Evolutionary conservation across 768 basidiomycete genomes (phyloP), one percentile per base, ranked within the genome.

Genomic region (Solioccasus polychromus): DNA sequence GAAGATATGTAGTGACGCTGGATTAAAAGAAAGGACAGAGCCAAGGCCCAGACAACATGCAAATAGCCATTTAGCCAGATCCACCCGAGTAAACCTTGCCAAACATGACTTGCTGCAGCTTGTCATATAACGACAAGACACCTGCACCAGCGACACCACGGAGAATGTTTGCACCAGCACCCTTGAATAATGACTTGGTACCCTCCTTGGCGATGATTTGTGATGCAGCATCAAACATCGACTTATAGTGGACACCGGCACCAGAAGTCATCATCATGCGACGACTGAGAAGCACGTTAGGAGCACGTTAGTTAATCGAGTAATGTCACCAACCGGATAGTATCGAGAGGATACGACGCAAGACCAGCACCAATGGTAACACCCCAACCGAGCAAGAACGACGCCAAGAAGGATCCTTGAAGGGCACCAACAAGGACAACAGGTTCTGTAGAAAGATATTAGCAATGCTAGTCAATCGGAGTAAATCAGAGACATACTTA

Each of bases 261-360:
- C 95, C 96, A 19, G 95, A 97, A 29, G 96, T 98, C 95, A 98
- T 98, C 96, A 99, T 99, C 96, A 99, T 99, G 60, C 96, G 92
- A 86, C 96, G 94, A 86, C 95, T 94, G 59, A 55, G 66, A 11
- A 61, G 18, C 61, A 58, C 50, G 42, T 47, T 42, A 44, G 47
- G 19, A 30, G 38, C n/a, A 19, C 20, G 25, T 38, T 4, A 35
- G 19, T 8, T 4, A 32, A 34, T 24, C 19, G 25, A 17, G 2
- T 10, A 12, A 32, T 5, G 18, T 4, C 8, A 53, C 66, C 15
- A 8, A 86, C 84, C 87, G 89, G 59, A 92, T 92, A 47, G 91
- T 92, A 65, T 92, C 91, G 45, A 92, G 80, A 71, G 90, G 91
- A 65, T 92, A 92, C 14, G 96, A 97, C 68, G 94, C 94, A 73